Percentiles rank a stretch among this genome's conserved stretches.
These are phyloP conservation scores for Fusarium nematophilum DNA, from an alignment of 2,329 filamentous ascomycete species.

Conservation along the genomic window DNA sequence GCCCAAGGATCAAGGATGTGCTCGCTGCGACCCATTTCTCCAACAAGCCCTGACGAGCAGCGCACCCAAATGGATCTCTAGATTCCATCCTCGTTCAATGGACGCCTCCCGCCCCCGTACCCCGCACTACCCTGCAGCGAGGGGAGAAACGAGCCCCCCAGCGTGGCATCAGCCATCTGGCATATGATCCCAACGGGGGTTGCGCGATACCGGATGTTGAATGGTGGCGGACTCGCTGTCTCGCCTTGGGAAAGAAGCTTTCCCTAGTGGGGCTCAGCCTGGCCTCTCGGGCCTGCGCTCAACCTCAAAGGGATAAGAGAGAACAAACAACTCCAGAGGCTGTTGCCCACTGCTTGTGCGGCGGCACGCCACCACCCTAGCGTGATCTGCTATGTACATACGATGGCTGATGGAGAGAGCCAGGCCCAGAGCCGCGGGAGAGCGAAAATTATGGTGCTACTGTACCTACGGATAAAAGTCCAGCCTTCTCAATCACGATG, in stretches of 20 bases:
- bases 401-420: neutral
- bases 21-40: constrained; percentile 11
- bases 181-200: constrained; percentile 23
- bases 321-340: neutral
- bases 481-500: neutral
- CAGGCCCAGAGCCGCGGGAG: constrained; percentile 12
- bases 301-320: neutral
- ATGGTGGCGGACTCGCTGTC: constrained; percentile 20
- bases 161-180: constrained; percentile 27
- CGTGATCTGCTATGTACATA: neutral
- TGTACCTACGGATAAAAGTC: neutral
- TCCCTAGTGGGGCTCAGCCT: constrained; percentile 1
- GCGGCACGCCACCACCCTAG: neutral
- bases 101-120: constrained; percentile 14
- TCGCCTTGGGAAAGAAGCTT: constrained; percentile 31
- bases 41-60: neutral
- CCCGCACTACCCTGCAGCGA: constrained; percentile 26
- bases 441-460: constrained; percentile 14
- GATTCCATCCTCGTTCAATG: constrained; percentile 13
- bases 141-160: constrained; percentile 2
- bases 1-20: constrained; percentile 10
- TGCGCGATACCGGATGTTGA: constrained; percentile 16
- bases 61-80: constrained; percentile 6
- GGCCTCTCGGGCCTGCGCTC: neutral
- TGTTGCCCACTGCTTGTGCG: neutral